A percentile compares a stretch with the other conserved stretches of the same genome.
Evolutionary conservation across 2,329 filamentous ascomycete species (phyloP).

Genomic region (Magnaporthiopsis incrustans): DNA sequence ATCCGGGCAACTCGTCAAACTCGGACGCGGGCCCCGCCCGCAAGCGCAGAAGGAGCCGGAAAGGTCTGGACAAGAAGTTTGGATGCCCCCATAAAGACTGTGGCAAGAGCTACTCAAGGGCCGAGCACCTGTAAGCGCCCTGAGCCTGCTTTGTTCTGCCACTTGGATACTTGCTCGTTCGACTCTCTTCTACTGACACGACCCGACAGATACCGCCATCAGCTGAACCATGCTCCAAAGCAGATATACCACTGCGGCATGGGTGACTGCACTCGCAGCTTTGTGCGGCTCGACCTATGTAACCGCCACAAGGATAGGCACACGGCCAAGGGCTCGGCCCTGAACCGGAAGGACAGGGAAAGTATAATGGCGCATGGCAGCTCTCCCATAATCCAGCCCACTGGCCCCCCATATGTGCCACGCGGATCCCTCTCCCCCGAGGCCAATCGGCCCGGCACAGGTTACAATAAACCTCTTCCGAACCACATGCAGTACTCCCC

Average conservation of each 20-base stretch:
- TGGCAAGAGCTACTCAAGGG: slow-evolving; percentile 92
- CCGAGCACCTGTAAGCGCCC: slow-evolving; percentile 75
- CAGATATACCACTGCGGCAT: slow-evolving; percentile 93
- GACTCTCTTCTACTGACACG: too few species aligned
- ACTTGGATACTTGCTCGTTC: too few species aligned
- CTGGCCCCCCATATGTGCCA: slow-evolving; percentile 24
- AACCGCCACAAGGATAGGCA: slow-evolving; percentile 77
- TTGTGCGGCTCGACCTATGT: slow-evolving; percentile 88
- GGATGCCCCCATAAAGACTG: slow-evolving; percentile 81
- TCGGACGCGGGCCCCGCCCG: slow-evolving; percentile 41
- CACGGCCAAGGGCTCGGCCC: slow-evolving; percentile 67
- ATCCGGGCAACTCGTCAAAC: slow-evolving; percentile 41
- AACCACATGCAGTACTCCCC: slow-evolving; percentile 10
- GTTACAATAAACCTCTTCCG: slow-evolving; percentile 26
- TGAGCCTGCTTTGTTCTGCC: slow-evolving; percentile 12
- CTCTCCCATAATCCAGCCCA: not conserved
- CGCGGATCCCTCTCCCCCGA: slow-evolving; percentile 40
- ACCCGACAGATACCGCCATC: slow-evolving; percentile 63
- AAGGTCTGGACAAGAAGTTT: slow-evolving; percentile 73
- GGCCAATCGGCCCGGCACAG: slow-evolving; percentile 33
- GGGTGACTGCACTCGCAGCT: slow-evolving; percentile 79
- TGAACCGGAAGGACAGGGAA: slow-evolving; percentile 72
- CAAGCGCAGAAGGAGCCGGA: slow-evolving; percentile 64
- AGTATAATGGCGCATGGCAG: slow-evolving; percentile 42
- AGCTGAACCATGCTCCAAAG: slow-evolving; percentile 92